Evolutionary conservation across 2,329 filamentous ascomycete species (phyloP).

Genomic region (Keithomyces neogunnii): DNA sequence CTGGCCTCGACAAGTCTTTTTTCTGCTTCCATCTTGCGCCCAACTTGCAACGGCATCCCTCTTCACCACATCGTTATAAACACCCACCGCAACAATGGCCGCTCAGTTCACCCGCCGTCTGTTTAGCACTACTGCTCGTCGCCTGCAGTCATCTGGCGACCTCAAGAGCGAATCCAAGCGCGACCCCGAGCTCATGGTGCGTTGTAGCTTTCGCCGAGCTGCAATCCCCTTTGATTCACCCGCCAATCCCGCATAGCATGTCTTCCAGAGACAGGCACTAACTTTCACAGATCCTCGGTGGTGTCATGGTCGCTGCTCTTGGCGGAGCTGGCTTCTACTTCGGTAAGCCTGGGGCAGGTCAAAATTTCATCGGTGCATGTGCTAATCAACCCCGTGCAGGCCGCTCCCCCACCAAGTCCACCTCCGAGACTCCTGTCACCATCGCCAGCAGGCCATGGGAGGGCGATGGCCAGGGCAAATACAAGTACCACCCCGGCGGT

Average conservation of each 20-base stretch:
- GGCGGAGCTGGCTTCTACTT: slow-evolving; percentile 87
- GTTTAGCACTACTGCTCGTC: slow-evolving; percentile 46
- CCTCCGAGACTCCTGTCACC: slow-evolving; percentile 69
- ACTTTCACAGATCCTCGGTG: slow-evolving; percentile 65
- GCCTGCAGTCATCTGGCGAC: slow-evolving; percentile 36
- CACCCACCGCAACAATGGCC: slow-evolving; percentile 36
- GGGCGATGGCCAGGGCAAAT: slow-evolving; percentile 56
- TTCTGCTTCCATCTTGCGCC: not conserved
- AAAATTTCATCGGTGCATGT: not conserved
- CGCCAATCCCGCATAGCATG: slow-evolving; percentile 1
- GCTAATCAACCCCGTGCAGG: slow-evolving; percentile 35
- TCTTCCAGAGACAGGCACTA: not conserved
- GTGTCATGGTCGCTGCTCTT: slow-evolving; percentile 83
- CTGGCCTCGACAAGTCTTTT: not conserved
- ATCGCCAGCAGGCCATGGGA: slow-evolving; percentile 92
- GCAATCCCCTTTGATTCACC: not conserved
- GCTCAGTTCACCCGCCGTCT: slow-evolving; percentile 48
- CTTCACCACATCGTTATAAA: slow-evolving; percentile 6
- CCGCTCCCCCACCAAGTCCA: slow-evolving; percentile 75
- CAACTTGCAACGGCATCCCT: not conserved
- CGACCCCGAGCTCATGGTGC: slow-evolving; percentile 38
- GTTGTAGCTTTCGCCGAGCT: slow-evolving; percentile 12
- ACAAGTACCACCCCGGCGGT: slow-evolving; percentile 78
- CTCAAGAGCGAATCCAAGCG: slow-evolving; percentile 52
- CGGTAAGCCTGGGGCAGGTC: slow-evolving; percentile 40